phyloP scores from a whole-genome alignment of 306 rosid species.

The Alnus rubra region DNA sequence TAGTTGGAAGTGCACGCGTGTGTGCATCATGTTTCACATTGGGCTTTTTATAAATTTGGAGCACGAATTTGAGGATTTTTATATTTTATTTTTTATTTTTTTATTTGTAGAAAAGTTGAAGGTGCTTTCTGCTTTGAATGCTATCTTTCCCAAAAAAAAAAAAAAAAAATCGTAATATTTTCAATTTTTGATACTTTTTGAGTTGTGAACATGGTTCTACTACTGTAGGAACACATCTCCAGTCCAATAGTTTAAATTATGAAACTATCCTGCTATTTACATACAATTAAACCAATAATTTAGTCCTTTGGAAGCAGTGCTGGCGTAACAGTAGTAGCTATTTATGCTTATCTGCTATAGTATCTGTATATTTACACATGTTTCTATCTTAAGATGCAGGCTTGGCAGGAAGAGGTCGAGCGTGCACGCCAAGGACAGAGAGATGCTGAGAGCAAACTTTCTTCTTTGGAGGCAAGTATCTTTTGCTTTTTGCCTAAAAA shows the following conservation, averaged over 20 bases:
- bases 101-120: neutral
- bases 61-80: neutral
- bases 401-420: conserved; percentile 98
- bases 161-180: neutral
- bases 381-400: conserved; percentile 63
- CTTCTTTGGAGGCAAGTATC: conserved; percentile 71
- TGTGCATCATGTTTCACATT: neutral
- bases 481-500: conserved; percentile 18
- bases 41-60: neutral
- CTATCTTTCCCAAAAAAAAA: neutral
- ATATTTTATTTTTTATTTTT: neutral
- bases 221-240: neutral
- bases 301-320: conserved; percentile 5
- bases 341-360: conserved; percentile 23
- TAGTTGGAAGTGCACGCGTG: neutral
- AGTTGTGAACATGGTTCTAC: neutral
- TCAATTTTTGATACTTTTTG: neutral
- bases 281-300: neutral
- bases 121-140: neutral
- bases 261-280: neutral
- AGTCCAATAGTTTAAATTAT: neutral
- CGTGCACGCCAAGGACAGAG: conserved; percentile 96
- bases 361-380: conserved; percentile 7
- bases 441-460: conserved; percentile 91
- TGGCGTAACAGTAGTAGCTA: conserved; percentile 9